phyloP scores from a whole-genome alignment of 352 stramenopile genomes.

The Phytophthora pini region DNA sequence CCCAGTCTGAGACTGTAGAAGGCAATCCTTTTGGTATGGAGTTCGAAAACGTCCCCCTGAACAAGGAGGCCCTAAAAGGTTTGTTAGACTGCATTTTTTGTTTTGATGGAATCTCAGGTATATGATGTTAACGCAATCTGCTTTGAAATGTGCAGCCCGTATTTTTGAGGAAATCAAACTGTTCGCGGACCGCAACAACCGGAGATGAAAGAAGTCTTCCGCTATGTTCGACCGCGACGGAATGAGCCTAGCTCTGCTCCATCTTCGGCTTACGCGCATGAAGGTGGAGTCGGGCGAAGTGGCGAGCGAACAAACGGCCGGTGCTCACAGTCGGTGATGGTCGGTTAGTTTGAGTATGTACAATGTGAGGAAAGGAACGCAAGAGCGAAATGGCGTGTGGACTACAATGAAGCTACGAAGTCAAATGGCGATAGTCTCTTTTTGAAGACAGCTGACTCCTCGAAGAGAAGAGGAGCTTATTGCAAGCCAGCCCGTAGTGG shows the following conservation, averaged over 20 bases:
- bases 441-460: constrained; percentile 27
- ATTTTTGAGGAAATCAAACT: constrained; percentile 91
- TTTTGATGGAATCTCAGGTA: background rate
- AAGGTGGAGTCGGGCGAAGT: constrained; percentile 22
- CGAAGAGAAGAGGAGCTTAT: constrained; percentile 41
- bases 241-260: constrained; percentile 20
- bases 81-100: constrained; percentile 10
- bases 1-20: constrained; percentile 79
- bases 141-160: constrained; percentile 49
- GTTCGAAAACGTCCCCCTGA: constrained; percentile 87
- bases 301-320: constrained; percentile 21
- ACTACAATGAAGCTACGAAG: constrained; percentile 49
- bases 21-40: constrained; percentile 87
- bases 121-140: constrained; percentile 4
- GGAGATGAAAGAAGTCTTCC: constrained; percentile 60
- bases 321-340: constrained; percentile 28
- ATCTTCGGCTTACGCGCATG: constrained; percentile 17
- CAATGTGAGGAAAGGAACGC: constrained; percentile 46
- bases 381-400: constrained; percentile 45
- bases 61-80: constrained; percentile 90
- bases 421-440: constrained; percentile 28
- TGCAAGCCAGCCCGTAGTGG: constrained; percentile 23
- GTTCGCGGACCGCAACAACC: constrained; percentile 77
- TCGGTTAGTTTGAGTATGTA: constrained; percentile 48
- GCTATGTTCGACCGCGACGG: constrained; percentile 28